Percentiles rank a stretch among this genome's conserved stretches.
Evolutionary conservation across 805 yeast species (phyloP).

Genomic region (Wickerhamomyces bisporus): DNA sequence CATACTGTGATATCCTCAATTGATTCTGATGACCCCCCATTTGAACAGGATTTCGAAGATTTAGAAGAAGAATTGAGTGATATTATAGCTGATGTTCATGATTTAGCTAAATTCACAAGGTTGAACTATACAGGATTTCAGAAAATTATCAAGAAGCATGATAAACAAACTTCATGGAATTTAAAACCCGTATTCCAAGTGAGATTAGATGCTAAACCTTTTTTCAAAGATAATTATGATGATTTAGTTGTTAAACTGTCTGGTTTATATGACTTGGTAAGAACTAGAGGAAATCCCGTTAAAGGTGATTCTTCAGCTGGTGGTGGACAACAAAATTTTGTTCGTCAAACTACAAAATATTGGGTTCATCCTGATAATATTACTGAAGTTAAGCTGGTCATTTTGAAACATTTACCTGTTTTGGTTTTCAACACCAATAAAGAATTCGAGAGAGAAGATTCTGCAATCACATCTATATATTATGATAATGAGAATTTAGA

Average conservation of each 20-base stretch:
- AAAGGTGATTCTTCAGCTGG: slow-evolving; percentile 97
- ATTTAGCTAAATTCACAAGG: slow-evolving; percentile 87
- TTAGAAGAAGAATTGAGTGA: slow-evolving; percentile 76
- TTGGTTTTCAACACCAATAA: slow-evolving; percentile 94
- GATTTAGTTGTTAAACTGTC: slow-evolving; percentile 83
- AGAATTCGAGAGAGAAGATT: slow-evolving; percentile 91
- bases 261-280: slow-evolving; percentile 81
- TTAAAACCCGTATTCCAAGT: slow-evolving; percentile 92
- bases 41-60: slow-evolving; percentile 65
- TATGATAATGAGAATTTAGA: slow-evolving; percentile 88
- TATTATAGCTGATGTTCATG: slow-evolving; percentile 95
- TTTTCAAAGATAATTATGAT: slow-evolving; percentile 93
- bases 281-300: slow-evolving; percentile 94
- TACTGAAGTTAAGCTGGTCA: slow-evolving; percentile 88
- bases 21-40: slow-evolving; percentile 42
- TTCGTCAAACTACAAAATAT: slow-evolving; percentile 96
- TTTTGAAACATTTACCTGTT: slow-evolving; percentile 93
- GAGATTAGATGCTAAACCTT: slow-evolving; percentile 88
- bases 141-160: slow-evolving; percentile 94
- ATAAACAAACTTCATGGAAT: slow-evolving; percentile 75
- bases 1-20: slow-evolving; percentile 56
- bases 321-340: slow-evolving; percentile 95
- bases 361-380: slow-evolving; percentile 99
- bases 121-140: slow-evolving; percentile 96
- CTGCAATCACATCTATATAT: slow-evolving; percentile 95